Conservation (phyloP, 1,139 yeast species). For the Geotrichum australiense region DNA sequence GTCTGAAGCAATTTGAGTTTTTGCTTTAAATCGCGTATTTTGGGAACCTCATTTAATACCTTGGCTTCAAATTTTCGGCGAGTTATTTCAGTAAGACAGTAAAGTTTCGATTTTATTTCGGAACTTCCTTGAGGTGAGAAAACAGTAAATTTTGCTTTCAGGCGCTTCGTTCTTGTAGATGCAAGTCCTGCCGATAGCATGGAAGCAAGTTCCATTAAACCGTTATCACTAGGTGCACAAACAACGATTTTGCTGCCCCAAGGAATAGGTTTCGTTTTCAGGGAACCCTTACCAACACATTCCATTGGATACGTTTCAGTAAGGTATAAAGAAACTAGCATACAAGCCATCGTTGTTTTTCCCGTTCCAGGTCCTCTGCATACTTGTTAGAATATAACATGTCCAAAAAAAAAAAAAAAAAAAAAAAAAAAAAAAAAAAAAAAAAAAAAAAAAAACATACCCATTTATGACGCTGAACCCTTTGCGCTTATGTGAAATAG, state of each 20-base stretch:
- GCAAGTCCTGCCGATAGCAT: no score
- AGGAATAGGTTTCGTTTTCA: background rate
- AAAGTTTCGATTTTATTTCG: no score
- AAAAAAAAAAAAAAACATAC: background rate
- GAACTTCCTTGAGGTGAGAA: no score
- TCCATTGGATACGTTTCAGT: constrained; percentile 1
- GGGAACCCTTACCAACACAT: background rate
- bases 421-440: background rate
- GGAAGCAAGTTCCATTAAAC: no score
- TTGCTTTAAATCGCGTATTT: no score
- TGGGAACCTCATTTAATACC: no score
- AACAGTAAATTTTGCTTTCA: no score
- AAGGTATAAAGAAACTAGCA: background rate
- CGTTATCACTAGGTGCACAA: constrained; percentile 2
- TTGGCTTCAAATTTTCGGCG: no score
- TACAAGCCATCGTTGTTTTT: background rate
- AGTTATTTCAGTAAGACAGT: no score
- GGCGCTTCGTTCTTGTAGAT: no score
- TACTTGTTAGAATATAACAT: background rate
- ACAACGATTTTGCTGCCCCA: background rate
- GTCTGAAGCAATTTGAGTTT: no score
- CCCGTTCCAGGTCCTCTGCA: constrained; percentile 5
- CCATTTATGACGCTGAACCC: constrained; percentile 10
- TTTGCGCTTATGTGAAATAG: background rate
- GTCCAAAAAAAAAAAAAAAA: background rate